Base-by-base conservation (phyloP, 2,329 filamentous ascomycete species). In the Ophiostoma pallidulum region DNA sequence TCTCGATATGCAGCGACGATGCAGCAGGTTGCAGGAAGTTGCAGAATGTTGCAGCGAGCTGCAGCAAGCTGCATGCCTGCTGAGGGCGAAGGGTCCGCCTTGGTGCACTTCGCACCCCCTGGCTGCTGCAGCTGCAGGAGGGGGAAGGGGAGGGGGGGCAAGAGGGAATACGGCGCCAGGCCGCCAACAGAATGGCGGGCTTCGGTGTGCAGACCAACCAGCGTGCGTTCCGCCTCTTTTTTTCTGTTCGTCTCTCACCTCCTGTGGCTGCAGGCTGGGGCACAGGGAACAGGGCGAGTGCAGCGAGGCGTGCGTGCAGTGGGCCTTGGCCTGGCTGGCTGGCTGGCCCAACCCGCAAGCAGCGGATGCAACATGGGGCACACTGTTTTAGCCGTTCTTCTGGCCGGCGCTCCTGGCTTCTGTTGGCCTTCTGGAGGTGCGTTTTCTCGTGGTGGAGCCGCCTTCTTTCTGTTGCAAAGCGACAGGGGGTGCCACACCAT, bases 121-220 rank as follows among this genome's bases (percentile, higher is more conserved):
- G 19, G 22, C 20, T 31, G 39, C 39, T 29, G 38, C 38, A 14
- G 19, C 24, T 28, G 24, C 24, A 28, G 24, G 10, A 6, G 29
- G 29, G 29, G 9, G 12, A 14, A 6, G 7, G 7, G 24, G 26
- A 22, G 14, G 9, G 19, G 16, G 19, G 13, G 13, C 20, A n/a
- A 28, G 33, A 22, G 26, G 33, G 31, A 38, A 35, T 8, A 8
- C 24, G n/a, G n/a, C 33, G 19, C 18, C 28, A 32, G 47, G 24
- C n/a, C 26, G 16, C 22, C 16, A 39, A 35, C 22, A n/a, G 19
- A 24, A 3, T 36, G 14, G 43, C 42, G 42, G n/a, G 41, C 22
- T 37, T 51, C 51, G 51, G 51, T 53, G 51, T 47, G 43, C 16
- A 35, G 39, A 48, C 51, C 51, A 53, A 53, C 37, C 43, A 51